These are phyloP conservation scores for Rhodotorula kratochvilovae DNA, from an alignment of 768 basidiomycete species.

Conservation along the genomic window DNA sequence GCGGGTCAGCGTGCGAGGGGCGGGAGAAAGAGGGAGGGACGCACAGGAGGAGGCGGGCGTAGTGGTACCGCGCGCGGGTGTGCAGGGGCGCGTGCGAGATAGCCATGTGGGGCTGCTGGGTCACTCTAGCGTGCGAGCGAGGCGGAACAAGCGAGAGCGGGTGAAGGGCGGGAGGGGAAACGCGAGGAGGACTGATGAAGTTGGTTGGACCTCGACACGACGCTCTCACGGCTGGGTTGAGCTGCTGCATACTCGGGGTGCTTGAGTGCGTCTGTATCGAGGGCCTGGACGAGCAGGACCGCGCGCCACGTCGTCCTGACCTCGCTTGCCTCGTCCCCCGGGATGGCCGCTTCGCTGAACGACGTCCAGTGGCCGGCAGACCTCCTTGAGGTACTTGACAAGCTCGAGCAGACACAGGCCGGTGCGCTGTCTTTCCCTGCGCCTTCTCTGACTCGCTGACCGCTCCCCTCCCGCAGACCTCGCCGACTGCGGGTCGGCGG, in stretches of 20 bases:
- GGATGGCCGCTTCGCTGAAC: no score
- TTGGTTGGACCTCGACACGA: no score
- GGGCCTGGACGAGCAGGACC: no score
- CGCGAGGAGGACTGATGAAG: neutral
- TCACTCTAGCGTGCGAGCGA: neutral
- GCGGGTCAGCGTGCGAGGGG: neutral
- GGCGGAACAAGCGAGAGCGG: neutral
- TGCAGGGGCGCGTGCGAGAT: neutral
- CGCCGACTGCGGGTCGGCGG: neutral
- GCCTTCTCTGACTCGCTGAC: neutral
- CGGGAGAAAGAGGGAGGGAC: neutral
- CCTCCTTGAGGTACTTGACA: neutral
- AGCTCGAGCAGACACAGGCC: neutral
- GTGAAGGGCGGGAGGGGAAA: neutral
- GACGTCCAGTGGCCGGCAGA: neutral
- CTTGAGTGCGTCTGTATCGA: no score
- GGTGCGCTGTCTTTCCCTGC: neutral
- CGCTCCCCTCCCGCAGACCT: constrained; percentile 13
- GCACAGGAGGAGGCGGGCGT: constrained; percentile 17
- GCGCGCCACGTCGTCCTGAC: no score
- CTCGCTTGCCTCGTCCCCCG: no score
- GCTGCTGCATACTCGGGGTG: no score
- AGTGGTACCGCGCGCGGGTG: constrained; percentile 1
- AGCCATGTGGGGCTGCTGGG: neutral
- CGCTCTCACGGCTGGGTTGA: no score